A percentile compares a stretch with the other conserved stretches of the same genome.
Conservation (phyloP, 1,284 basidiomycete species). For the Apiotrichum brassicae region DNA sequence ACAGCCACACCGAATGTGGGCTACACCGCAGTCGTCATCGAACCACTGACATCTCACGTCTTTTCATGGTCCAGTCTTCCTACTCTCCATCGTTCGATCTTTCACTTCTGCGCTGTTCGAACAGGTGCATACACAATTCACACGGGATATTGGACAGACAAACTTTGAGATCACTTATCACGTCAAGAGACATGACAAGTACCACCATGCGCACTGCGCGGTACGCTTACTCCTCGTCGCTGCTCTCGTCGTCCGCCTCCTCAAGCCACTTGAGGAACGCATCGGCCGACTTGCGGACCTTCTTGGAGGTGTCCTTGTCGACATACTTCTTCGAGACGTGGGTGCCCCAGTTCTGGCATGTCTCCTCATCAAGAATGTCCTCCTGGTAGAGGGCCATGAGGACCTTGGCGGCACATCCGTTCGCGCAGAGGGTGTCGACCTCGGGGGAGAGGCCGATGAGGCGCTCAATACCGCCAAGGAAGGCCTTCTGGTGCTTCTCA, state of each 20-base stretch:
- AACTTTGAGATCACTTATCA: not conserved
- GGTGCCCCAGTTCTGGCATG: slow-evolving; percentile 87
- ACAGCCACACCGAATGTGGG: too few species aligned
- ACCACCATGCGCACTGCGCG: not conserved
- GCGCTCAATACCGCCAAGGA: slow-evolving; percentile 83
- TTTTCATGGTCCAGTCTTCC: too few species aligned
- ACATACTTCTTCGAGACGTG: slow-evolving; percentile 98
- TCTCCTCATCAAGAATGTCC: slow-evolving; percentile 87
- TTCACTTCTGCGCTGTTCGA: not conserved
- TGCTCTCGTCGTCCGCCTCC: slow-evolving; percentile 19
- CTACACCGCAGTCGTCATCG: too few species aligned
- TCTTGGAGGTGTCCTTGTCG: slow-evolving; percentile 91
- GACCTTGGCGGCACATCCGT: slow-evolving; percentile 57
- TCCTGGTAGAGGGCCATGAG: slow-evolving; percentile 92
- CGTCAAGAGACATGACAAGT: too few species aligned
- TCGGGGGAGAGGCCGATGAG: slow-evolving; percentile 65
- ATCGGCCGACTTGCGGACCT: slow-evolving; percentile 88
- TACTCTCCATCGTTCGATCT: not conserved
- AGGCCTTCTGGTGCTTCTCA: slow-evolving; percentile 92
- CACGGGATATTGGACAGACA: not conserved
- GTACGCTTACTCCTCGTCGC: slow-evolving; percentile 3
- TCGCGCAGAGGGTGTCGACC: slow-evolving; percentile 31
- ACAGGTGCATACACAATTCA: not conserved
- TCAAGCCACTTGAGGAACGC: slow-evolving; percentile 68
- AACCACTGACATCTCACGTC: too few species aligned